Evolutionary conservation across 768 basidiomycete species (phyloP).

Genomic region (Leucogyrophana mollusca): DNA sequence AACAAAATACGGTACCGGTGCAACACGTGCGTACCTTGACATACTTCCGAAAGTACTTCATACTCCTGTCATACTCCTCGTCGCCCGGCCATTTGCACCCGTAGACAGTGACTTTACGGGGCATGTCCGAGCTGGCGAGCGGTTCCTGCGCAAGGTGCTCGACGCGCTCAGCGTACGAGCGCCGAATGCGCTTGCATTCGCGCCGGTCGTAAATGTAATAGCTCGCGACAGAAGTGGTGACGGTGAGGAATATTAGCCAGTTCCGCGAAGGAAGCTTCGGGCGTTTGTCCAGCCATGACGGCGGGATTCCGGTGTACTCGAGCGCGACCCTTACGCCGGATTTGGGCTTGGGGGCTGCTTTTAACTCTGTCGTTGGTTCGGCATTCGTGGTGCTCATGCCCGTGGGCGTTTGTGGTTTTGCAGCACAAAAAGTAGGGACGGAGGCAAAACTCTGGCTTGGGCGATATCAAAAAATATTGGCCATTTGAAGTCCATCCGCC

Average conservation of each 20-base stretch:
- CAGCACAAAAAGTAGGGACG: too few species aligned
- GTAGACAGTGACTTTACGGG: slow-evolving; percentile 83
- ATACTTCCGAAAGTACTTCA: slow-evolving; percentile 94
- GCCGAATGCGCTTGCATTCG: slow-evolving; percentile 74
- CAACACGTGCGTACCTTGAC: slow-evolving; percentile 72
- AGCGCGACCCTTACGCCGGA: slow-evolving; percentile 66
- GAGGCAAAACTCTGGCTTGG: too few species aligned
- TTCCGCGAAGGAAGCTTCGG: slow-evolving; percentile 89
- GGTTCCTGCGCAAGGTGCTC: slow-evolving; percentile 71
- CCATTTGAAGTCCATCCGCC: slow-evolving; percentile 15
- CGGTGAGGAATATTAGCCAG: slow-evolving; percentile 88
- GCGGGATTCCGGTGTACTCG: slow-evolving; percentile 64
- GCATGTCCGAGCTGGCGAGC: slow-evolving; percentile 59
- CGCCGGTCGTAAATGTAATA: slow-evolving; percentile 85
- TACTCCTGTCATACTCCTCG: slow-evolving; percentile 81
- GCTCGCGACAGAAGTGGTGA: slow-evolving; percentile 69
- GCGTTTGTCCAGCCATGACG: slow-evolving; percentile 80
- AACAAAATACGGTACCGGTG: neutral
- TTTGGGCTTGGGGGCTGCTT: slow-evolving; percentile 14
- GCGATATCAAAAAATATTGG: too few species aligned
- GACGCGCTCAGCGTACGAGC: slow-evolving; percentile 79
- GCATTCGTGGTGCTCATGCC: slow-evolving; percentile 8
- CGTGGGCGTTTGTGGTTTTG: neutral
- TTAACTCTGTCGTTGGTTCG: neutral
- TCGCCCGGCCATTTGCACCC: slow-evolving; percentile 94